Base-by-base conservation (phyloP, 108 stramenopile species). In the Fragilaria crotonensis region DNA sequence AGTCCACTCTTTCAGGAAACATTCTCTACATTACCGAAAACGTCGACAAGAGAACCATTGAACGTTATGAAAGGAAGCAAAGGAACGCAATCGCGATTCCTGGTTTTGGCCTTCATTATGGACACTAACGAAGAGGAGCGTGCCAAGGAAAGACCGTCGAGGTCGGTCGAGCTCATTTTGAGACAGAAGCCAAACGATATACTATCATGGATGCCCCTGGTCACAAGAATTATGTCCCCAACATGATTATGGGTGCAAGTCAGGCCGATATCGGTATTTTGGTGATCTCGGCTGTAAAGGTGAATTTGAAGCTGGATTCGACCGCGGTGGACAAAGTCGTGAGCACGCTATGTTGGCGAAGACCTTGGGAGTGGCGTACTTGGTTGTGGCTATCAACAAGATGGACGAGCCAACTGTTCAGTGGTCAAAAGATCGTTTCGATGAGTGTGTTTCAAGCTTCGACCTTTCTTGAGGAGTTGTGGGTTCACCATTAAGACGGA, bases 101-200 rank as follows among this genome's bases (percentile, higher is more conserved):
- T 99, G 99, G 99, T 99, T 98, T 77, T 99, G 58, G 99, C 99
- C 0, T 99, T 95, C 73, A 98, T 99, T 66, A 98, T 99, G 97
- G 99, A 99, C 77, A 98, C 97, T 27, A 94, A 96, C 64, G 99
- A 99, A 67, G 96, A 98, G 62, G 99, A 99, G 64, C 84, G 99
- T 52, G 97, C 95, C 48, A 99, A 77, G 99, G 99, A 30, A 99
- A 96, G 73, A 99, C 99, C 4, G 98, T 99, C 0, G 99, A 98
- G 65, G 98, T 98, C 11, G 99, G 99, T 20, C 81, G 97, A 30
- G 98, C 99, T 3, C 89, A 89, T 54, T 98, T 99, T 67, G 93
- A 96, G 58, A 98, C 97, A 5, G 86, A 81, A 4, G 48, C 45
- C 45, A 95, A 96, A 70, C 84, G 99, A 28, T 98, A 96, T 81